Percentiles rank a stretch among this genome's conserved stretches.
These are phyloP conservation scores for Annulohypoxylon stygium DNA, from an alignment of 495 filamentous ascomycete species.

Conservation along the genomic window DNA sequence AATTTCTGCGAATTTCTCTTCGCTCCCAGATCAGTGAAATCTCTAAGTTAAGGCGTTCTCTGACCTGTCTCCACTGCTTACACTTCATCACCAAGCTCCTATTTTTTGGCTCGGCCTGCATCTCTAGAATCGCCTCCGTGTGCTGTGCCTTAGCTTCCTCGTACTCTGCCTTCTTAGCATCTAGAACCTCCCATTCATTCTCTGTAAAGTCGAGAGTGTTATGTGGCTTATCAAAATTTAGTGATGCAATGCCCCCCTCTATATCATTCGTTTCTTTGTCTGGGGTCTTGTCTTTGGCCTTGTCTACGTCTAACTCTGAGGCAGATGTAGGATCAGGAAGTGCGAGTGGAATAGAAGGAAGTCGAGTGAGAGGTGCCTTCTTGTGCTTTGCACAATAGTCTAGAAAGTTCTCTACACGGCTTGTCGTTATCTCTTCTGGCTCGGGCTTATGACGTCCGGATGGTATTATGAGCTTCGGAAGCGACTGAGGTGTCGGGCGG, in stretches of 20 bases:
- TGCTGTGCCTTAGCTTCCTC: slow-evolving; percentile 16
- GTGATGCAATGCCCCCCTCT: neutral
- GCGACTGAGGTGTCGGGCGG: slow-evolving; percentile 32
- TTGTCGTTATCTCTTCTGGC: slow-evolving; percentile 36
- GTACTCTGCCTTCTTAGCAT: slow-evolving; percentile 3
- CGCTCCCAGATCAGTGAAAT: slow-evolving; percentile 7
- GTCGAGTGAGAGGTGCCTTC: slow-evolving; percentile 26
- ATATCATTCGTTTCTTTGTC: neutral
- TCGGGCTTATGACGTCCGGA: neutral
- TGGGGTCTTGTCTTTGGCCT: neutral
- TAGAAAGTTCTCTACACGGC: slow-evolving; percentile 19
- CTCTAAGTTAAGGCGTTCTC: slow-evolving; percentile 29
- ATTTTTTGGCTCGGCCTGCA: slow-evolving; percentile 5
- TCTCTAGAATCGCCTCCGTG: slow-evolving; percentile 3
- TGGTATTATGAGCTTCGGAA: slow-evolving; percentile 31
- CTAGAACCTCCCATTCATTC: slow-evolving; percentile 17
- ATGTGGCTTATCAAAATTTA: neutral
- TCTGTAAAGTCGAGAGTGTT: slow-evolving; percentile 35
- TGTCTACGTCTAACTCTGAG: neutral
- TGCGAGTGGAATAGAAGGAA: slow-evolving; percentile 7
- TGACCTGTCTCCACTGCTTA: neutral
- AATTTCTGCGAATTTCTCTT: slow-evolving; percentile 29
- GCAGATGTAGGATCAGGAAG: neutral
- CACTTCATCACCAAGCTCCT: neutral
- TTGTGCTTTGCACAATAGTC: slow-evolving; percentile 20